Conservation (phyloP, 2,329 filamentous ascomycete species). For the Aspergillus nomiae region DNA sequence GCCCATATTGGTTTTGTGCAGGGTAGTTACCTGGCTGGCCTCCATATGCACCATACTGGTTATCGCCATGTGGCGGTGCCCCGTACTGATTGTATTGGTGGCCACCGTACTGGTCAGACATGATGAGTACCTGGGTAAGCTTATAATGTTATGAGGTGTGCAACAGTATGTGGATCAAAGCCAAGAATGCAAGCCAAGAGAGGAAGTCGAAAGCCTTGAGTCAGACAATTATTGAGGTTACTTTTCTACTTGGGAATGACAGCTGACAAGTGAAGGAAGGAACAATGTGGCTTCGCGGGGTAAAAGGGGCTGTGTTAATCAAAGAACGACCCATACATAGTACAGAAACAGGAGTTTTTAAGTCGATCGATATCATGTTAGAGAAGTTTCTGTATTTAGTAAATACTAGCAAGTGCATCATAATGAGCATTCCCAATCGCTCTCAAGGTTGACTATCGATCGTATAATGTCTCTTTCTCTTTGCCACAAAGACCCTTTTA, state of each 20-base stretch:
- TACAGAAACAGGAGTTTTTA: not conserved
- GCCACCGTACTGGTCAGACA: constrained; percentile 21
- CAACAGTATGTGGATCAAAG: not conserved
- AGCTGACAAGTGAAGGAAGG: not conserved
- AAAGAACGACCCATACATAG: not conserved
- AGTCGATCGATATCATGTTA: not conserved
- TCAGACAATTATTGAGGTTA: not conserved
- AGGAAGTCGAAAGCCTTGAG: not conserved
- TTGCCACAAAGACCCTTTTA: not conserved
- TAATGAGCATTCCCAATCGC: not conserved
- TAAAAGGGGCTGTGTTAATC: not conserved
- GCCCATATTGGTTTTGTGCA: constrained; percentile 23
- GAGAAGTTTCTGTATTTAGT: not conserved
- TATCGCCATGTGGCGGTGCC: constrained; percentile 8
- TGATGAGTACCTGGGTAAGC: constrained; percentile 1
- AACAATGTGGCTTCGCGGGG: not conserved
- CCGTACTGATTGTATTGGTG: constrained; percentile 28
- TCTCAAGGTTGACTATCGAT: not conserved
- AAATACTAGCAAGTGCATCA: not conserved
- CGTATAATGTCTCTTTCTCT: not conserved
- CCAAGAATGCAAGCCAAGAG: not conserved
- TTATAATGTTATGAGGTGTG: not conserved
- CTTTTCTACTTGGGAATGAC: not conserved
- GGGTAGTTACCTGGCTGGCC: constrained; percentile 26
- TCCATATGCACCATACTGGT: constrained; percentile 17